Percentiles rank a stretch among this genome's conserved stretches.
These are phyloP conservation scores for Penicillium palitans DNA, from an alignment of 2,329 filamentous ascomycete genomes.

Conservation along the genomic window DNA sequence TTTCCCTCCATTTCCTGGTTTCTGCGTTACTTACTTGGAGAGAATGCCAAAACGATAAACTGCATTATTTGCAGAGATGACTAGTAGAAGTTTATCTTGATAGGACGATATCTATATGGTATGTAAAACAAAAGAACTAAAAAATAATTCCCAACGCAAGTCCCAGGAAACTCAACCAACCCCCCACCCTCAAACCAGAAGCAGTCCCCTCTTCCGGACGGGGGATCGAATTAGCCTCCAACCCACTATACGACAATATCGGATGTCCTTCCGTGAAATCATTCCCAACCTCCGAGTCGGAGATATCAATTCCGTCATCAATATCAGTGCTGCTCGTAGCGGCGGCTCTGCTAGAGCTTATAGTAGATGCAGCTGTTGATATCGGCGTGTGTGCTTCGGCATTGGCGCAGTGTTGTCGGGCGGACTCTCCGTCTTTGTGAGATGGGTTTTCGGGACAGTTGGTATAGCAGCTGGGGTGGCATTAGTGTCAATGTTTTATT, in stretches of 20 bases:
- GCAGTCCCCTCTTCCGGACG: conserved; percentile 1
- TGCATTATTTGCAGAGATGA: too few relatives aligned
- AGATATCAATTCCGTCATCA: background rate
- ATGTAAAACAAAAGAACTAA: too few relatives aligned
- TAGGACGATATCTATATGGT: too few relatives aligned
- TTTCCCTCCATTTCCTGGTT: too few relatives aligned
- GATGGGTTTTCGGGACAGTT: background rate
- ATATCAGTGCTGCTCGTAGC: background rate
- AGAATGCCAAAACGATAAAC: too few relatives aligned
- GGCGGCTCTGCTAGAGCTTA: background rate
- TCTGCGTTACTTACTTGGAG: too few relatives aligned
- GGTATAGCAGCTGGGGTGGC: conserved; percentile 7
- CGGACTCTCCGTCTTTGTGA: background rate
- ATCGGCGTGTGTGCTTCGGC: background rate
- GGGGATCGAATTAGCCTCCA: background rate
- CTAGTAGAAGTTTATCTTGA: too few relatives aligned
- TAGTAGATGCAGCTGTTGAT: background rate
- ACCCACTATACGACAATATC: background rate
- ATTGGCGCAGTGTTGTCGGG: conserved; percentile 5
- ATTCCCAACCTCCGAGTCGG: background rate
- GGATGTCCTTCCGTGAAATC: background rate
- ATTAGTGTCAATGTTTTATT: background rate
- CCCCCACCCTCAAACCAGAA: background rate
- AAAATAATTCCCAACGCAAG: conserved; percentile 9
- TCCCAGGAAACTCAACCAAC: conserved; percentile 8